A percentile compares a stretch with the other conserved stretches of the same genome.
phyloP scores from a whole-genome alignment of 495 filamentous ascomycete genomes.

The Hyphodiscus hymeniophilus region DNA sequence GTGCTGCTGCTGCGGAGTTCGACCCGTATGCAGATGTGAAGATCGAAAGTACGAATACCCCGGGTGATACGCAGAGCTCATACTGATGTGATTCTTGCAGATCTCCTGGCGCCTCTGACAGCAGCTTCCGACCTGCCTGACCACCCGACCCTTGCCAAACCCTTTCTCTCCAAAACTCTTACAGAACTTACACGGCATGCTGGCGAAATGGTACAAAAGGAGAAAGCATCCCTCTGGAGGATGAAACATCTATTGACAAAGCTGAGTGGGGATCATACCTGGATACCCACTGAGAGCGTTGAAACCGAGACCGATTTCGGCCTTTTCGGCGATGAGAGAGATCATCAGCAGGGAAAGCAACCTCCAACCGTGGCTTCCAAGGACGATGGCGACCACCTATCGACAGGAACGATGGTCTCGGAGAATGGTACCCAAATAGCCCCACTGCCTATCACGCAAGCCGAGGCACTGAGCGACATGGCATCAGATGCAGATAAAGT shows the following conservation, averaged over 20 bases:
- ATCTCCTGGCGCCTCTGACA: conserved; percentile 79
- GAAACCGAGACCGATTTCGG: conserved; percentile 45
- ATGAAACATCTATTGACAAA: conserved; percentile 70
- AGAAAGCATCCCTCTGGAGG: conserved; percentile 64
- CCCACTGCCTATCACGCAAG: neutral
- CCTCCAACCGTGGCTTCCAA: conserved; percentile 6
- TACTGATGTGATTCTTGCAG: conserved; percentile 36
- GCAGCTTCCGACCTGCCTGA: conserved; percentile 74
- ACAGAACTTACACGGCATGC: conserved; percentile 65
- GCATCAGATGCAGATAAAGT: conserved; percentile 1
- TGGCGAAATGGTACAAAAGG: conserved; percentile 63
- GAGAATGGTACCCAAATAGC: conserved; percentile 10
- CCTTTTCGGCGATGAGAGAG: conserved; percentile 31
- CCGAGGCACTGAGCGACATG: neutral
- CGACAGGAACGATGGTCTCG: conserved; percentile 17
- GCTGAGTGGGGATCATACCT: conserved; percentile 71
- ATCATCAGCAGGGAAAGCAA: conserved; percentile 1
- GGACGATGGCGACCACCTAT: conserved; percentile 19
- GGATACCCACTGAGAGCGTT: conserved; percentile 63
- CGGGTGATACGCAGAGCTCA: neutral
- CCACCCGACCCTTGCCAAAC: conserved; percentile 75
- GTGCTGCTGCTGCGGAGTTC: conserved; percentile 62
- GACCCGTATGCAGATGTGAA: conserved; percentile 77
- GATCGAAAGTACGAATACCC: conserved; percentile 59
- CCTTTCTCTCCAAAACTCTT: conserved; percentile 77